These are phyloP conservation scores for Purpureocillium takamizusanense DNA, from an alignment of 2,329 filamentous ascomycete species.

Conservation along the genomic window DNA sequence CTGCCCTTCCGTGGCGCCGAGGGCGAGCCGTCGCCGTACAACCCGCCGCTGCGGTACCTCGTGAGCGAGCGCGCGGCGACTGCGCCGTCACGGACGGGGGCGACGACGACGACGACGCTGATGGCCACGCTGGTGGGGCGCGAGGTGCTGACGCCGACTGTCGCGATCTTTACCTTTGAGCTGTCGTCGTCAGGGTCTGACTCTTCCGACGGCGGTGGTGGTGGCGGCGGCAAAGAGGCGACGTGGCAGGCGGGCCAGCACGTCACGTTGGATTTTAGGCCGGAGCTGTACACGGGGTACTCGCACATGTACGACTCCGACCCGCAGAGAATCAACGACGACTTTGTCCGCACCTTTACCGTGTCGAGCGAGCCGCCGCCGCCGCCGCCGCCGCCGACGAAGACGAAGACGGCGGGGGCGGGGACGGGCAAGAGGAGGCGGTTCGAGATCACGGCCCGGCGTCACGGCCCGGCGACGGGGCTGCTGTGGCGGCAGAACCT, in stretches of 20 bases:
- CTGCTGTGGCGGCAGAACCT: conserved; percentile 53
- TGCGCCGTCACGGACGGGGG: conserved; percentile 3
- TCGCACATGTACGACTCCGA: conserved; percentile 78
- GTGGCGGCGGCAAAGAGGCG: conserved; percentile 6
- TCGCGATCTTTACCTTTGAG: conserved; percentile 53
- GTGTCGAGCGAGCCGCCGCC: conserved; percentile 50
- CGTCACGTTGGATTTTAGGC: conserved; percentile 62
- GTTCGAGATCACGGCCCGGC: conserved; percentile 65
- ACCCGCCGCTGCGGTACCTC: conserved; percentile 61
- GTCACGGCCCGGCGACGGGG: conserved; percentile 58
- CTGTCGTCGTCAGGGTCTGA: conserved; percentile 19
- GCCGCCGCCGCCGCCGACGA: too few relatives aligned
- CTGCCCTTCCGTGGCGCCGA: conserved; percentile 57
- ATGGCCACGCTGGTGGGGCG: conserved; percentile 50
- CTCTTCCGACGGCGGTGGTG: too few relatives aligned
- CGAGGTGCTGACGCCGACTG: conserved; percentile 52
- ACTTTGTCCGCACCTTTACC: conserved; percentile 77
- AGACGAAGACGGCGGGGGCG: conserved; percentile 5
- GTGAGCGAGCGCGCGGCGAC: conserved; percentile 39
- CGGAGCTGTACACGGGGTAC: conserved; percentile 64
- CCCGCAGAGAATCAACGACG: conserved; percentile 72
- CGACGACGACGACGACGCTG: conserved; percentile 10
- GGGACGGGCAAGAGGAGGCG: conserved; percentile 19
- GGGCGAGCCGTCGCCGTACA: conserved; percentile 65
- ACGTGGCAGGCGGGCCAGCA: conserved; percentile 65